Evolutionary conservation across 208 protist genomes (phyloP), one percentile per base, ranked within the genome.

Genomic region (Angomonas ambiguus): DNA sequence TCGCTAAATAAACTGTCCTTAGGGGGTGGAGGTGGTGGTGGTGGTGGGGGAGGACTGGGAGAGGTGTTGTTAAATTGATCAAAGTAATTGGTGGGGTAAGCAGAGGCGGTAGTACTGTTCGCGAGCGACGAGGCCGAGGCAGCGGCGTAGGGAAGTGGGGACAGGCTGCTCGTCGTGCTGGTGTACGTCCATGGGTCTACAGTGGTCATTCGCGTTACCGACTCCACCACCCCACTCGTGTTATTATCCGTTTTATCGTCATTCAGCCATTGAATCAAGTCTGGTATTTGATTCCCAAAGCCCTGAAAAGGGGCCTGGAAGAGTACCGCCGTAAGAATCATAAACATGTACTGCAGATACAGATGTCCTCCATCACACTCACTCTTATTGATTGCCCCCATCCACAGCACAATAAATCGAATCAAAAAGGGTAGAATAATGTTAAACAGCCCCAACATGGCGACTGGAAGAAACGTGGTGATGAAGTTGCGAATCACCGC

Each of bases 281-380:
- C 71, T 1, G 69, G 69, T 4, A 91, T 49, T 62, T 91, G 76
- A 11, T 60, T 70, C 32, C 91, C 28, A 41, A 81, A 73, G 25
- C 86, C 86, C 48, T 95, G 89, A 45, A 95, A 79, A 33, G 86
- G 81, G 10, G 86, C 85, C 65, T 95, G 89, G 51, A 91, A 88
- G 32, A 95, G 76, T 28, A 95, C 85, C 53, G 77, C 86, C 10
- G 89, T 90, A 41, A 95, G 74, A 24, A 95, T 78, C 89, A 92
- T 95, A 71, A 92, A 95, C 49, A 88, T 27, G 74, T 91, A 92
- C 72, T 92, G 83, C 64, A 95, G 61, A 61, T 85, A 79, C 20
- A 95, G 67, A 41, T 80, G 78, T 6, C 78, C 80, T n/a, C 69
- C 69, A 25, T 88, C 75, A 32, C 80, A 81, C 65, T 91, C 82